Conservation (phyloP, 306 rosid species). For the Vicia faba region DNA sequence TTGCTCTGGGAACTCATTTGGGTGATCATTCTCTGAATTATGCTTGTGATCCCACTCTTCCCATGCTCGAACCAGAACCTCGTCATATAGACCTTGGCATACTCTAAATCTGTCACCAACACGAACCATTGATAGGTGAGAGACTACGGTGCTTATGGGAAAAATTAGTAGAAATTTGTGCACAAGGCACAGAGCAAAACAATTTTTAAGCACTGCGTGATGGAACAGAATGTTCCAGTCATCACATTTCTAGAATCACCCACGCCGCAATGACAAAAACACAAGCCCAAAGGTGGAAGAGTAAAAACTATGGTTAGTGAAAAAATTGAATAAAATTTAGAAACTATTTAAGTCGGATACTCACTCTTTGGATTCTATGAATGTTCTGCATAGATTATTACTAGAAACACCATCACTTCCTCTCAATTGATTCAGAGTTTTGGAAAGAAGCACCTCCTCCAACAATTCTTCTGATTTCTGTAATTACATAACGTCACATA, state of each 20-base stretch:
- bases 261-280: conserved; percentile 16
- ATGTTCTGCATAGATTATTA: conserved; percentile 67
- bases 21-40: conserved; percentile 89
- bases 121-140: conserved; percentile 40
- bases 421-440: conserved; percentile 79
- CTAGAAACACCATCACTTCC: conserved; percentile 43
- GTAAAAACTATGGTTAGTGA: neutral
- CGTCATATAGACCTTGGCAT: conserved; percentile 81
- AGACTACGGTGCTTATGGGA: conserved; percentile 20
- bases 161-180: conserved; percentile 19
- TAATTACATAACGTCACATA: conserved; percentile 31
- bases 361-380: conserved; percentile 78
- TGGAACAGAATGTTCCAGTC: neutral
- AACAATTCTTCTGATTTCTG: conserved; percentile 88
- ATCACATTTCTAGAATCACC: conserved; percentile 22
- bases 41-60: conserved; percentile 73
- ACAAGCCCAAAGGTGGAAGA: conserved; percentile 1
- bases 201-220: neutral
- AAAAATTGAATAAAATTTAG: conserved; percentile 8
- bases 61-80: conserved; percentile 73
- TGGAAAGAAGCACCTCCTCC: conserved; percentile 87
- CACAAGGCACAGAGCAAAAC: neutral
- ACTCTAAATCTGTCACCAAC: conserved; percentile 62
- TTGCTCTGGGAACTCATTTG: conserved; percentile 70
- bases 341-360: conserved; percentile 37